These are phyloP conservation scores for Anthracocystis walkeri DNA, from an alignment of 1,284 basidiomycete genomes.

Conservation along the genomic window DNA sequence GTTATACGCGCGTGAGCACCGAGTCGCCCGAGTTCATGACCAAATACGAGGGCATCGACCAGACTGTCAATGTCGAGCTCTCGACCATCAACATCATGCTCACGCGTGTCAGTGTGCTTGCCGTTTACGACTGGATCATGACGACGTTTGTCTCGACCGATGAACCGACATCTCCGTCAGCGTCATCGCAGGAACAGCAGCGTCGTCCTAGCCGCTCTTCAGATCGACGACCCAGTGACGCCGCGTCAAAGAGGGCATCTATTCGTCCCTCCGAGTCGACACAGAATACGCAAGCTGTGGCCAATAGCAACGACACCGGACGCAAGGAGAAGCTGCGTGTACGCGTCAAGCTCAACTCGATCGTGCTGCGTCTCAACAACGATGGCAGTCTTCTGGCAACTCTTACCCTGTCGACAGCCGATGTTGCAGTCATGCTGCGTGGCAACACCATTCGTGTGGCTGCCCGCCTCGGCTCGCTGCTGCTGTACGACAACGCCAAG, in stretches of 20 bases:
- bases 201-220: conserved; percentile 41
- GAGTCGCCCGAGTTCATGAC: conserved; percentile 88
- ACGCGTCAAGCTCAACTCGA: conserved; percentile 85
- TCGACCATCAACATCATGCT: conserved; percentile 93
- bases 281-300: conserved; percentile 20
- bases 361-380: conserved; percentile 86
- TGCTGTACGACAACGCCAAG: conserved; percentile 81
- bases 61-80: conserved; percentile 86
- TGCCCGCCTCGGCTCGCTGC: conserved; percentile 86
- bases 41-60: conserved; percentile 86
- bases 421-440: conserved; percentile 83
- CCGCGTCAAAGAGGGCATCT: conserved; percentile 32
- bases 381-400: conserved; percentile 82
- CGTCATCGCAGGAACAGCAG: conserved; percentile 23
- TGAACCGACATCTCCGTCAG: conserved; percentile 12
- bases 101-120: conserved; percentile 89
- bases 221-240: conserved; percentile 43
- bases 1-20: conserved; percentile 84
- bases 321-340: conserved; percentile 80
- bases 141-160: conserved; percentile 71
- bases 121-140: conserved; percentile 97
- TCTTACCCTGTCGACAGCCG: conserved; percentile 88
- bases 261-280: conserved; percentile 32
- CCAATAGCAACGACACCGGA: conserved; percentile 26
- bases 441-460: conserved; percentile 82